phyloP scores from a whole-genome alignment of 352 stramenopile species.

The Proteromonas lacertae region DNA sequence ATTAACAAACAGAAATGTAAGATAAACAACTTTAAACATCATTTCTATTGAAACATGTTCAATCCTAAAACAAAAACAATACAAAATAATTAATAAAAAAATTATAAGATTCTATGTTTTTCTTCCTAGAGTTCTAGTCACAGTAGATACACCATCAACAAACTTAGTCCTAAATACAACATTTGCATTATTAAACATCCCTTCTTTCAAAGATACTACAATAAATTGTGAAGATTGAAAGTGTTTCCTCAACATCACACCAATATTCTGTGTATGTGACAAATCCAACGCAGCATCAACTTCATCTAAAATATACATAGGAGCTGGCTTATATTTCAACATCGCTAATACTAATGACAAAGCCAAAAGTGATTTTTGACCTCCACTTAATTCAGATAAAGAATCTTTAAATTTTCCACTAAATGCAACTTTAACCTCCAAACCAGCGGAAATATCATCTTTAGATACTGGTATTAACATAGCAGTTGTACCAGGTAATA shows the following conservation, averaged over 20 bases:
- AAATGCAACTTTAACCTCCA: conserved; percentile 97
- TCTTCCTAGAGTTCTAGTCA: conserved; percentile 49
- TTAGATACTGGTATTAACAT: conserved; percentile 83
- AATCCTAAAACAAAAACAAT: too few species aligned
- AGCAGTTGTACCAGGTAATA: conserved; percentile 73
- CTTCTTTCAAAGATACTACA: conserved; percentile 94
- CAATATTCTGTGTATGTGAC: conserved; percentile 98
- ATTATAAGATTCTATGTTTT: too few species aligned
- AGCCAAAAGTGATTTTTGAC: conserved; percentile 89
- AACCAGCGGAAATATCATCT: conserved; percentile 32
- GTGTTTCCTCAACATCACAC: conserved; percentile 94
- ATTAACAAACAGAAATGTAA: too few species aligned
- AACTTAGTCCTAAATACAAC: conserved; percentile 99
- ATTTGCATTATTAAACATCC: conserved; percentile 99
- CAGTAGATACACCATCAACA: conserved; percentile 94
- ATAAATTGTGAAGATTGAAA: conserved; percentile 98
- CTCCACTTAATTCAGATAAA: conserved; percentile 86
- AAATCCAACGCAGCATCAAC: conserved; percentile 95
- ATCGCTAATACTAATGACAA: conserved; percentile 89
- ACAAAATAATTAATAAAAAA: too few species aligned
- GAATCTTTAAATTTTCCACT: conserved; percentile 92
- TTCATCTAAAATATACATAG: conserved; percentile 99
- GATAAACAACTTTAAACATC: too few species aligned
- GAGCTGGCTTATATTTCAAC: conserved; percentile 87
- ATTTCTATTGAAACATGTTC: too few species aligned